Evolutionary conservation across 83 land plant species (phyloP), one percentile per base, ranked within the genome.

Genomic region (Larix sibirica): DNA sequence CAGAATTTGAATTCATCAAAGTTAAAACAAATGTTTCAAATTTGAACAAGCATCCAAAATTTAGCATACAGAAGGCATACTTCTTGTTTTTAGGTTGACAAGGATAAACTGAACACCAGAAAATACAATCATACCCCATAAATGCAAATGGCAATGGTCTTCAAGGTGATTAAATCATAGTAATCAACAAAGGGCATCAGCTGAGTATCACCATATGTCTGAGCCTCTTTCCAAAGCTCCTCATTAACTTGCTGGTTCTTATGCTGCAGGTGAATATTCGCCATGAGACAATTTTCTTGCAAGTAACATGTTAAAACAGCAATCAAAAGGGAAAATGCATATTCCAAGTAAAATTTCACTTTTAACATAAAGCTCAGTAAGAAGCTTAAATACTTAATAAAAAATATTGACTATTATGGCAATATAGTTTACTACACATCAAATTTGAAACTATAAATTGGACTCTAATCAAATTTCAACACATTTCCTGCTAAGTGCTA

Each of bases 131-230:
- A 14, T 89, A 96, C 98, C 90, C 95, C 98, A 79, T 88, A 85
- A 54, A 94, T 96, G 90, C 98, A 96, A 70, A 90, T 91, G 56
- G 96, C 95, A 59, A 96, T 79, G 33, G 98, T 94, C 81, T 96
- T 96, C 81, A 93, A 82, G 12, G 90, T 89, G 83, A 96, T 91
- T 42, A 96, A 80, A 77, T 94, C 87, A 83, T 96, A 96, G 80
- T 95, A 95, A 73, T 96, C 99, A 75, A 96, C 96, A 89, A 96
- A 92, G 26, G 99, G 99, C 92, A 96, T 90, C 82, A 96, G 62
- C 79, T 96, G 99, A 81, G 95, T 92, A 71, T 96, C 99, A 13
- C 95, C 94, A 88, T 95, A 97, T 7, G 90, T 83, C 81, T 88
- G 83, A 66, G 96, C 92, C 84, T 97, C 99, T 84, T 75, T 92